Conservation (phyloP, 106 monocot genomes). For the Allium cepa region DNA sequence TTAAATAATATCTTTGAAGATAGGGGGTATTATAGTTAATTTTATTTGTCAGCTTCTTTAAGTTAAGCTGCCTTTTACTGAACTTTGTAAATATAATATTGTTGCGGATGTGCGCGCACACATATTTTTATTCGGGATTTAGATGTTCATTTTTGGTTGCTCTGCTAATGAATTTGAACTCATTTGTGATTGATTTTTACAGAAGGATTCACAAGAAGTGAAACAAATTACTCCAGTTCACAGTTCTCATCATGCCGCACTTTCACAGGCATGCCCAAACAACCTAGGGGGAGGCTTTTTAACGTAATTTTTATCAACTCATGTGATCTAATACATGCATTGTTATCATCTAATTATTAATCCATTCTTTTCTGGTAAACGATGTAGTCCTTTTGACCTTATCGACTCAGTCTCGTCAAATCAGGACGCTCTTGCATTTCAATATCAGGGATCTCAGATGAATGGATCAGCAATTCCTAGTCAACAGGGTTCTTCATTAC, state of each 20-base stretch:
- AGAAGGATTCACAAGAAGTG: constrained; percentile 46
- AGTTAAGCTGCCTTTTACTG: not conserved
- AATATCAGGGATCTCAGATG: no score
- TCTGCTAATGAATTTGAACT: not conserved
- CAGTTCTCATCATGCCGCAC: constrained; percentile 62
- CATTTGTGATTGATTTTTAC: constrained; percentile 13
- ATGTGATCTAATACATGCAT: not conserved
- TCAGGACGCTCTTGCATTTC: no score
- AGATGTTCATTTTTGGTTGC: not conserved
- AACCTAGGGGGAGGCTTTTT: constrained; percentile 47
- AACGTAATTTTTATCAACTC: constrained; percentile 38
- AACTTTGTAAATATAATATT: not conserved
- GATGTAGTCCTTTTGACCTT: no score
- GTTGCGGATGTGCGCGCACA: not conserved
- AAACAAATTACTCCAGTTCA: constrained; percentile 61
- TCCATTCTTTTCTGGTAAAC: no score
- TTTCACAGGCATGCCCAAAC: constrained; percentile 80
- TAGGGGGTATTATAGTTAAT: not conserved
- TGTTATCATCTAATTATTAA: no score
- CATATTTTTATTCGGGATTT: not conserved
- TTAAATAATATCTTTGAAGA: not conserved
- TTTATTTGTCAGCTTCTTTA: not conserved
- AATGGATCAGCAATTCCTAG: no score
- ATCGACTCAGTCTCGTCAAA: no score
- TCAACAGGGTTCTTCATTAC: no score